Base-by-base conservation (phyloP, 2,329 filamentous ascomycete species). In the Aspergillus pseudoglaucus region DNA sequence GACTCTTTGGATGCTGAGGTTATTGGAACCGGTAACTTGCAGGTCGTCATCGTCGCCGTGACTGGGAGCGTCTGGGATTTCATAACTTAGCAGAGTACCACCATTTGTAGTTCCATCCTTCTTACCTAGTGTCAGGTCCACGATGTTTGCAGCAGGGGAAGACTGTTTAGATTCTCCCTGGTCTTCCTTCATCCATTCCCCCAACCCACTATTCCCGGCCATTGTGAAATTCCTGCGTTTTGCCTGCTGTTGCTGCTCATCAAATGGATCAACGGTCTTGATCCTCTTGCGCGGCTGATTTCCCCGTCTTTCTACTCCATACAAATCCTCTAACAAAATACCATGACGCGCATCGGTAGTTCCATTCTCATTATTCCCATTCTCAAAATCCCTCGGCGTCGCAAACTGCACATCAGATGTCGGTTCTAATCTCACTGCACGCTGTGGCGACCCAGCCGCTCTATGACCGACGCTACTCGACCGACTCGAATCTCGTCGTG, bases 261-360 rank as follows among this genome's bases (percentile, higher is more conserved):
- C 62, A 8, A 20, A 20, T 4, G 37, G 37, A 12, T 76, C 71
- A 7, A 63, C 54, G 35, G 79, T 66, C 61, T 82, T 90, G 46
- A 82, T 70, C 45, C 83, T 82, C 69, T 91, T 91, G 23, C 76
- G 71, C 17, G 86, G 81, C 61, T 65, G 75, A 53, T 61, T 73
- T 58, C 74, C 73, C 22, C 90, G 85, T 45, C 84, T 78, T 55
- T 87, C 79, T 12, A 94, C 80, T 55, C 85, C 83, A 63, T 90
- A 88, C 63, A 90, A 75, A 27, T 82, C 79, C 65, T 94, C 88
- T 41, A 95, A 81, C 71, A 90, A 47, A 39, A 54, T 61, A 12
- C 57, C 50, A 15, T 59, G 58, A n/a, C 53, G 56, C 25, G 54
- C 48, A 6, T 47, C 53, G 18, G 58, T 61, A 42, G 65, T 58